Conservation (phyloP, 2,329 filamentous ascomycete species). For the Trichoderma simmonsii region DNA sequence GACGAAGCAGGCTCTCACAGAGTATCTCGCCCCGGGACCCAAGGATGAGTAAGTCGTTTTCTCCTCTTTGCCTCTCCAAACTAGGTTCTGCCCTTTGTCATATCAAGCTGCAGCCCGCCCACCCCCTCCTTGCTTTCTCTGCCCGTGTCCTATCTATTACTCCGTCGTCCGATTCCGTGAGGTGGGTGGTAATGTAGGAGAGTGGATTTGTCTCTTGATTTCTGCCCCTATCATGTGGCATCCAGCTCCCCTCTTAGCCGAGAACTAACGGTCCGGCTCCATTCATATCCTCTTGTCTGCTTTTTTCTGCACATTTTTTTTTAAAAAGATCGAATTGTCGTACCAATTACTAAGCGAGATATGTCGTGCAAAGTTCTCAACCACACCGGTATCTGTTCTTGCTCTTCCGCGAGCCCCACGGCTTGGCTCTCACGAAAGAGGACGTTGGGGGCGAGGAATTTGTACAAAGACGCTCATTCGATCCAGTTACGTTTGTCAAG, state of each 20-base stretch:
- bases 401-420: conserved; percentile 40
- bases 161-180: neutral
- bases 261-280: neutral
- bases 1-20: conserved; percentile 37
- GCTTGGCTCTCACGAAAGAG: conserved; percentile 35
- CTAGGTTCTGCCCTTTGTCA: neutral
- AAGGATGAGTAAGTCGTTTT: conserved; percentile 42
- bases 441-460: conserved; percentile 49
- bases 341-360: neutral
- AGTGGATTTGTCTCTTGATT: neutral
- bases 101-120: neutral
- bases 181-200: conserved; percentile 8
- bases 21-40: conserved; percentile 44
- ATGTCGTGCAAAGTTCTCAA: conserved; percentile 36
- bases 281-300: neutral
- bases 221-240: conserved; percentile 8
- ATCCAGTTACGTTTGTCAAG: conserved; percentile 38
- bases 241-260: neutral
- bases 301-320: neutral
- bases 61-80: neutral
- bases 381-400: conserved; percentile 48
- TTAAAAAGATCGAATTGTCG: neutral
- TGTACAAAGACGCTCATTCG: conserved; percentile 42
- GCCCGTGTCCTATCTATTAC: neutral
- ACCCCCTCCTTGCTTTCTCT: neutral